These are phyloP conservation scores for Diaporthe longicolla DNA, from an alignment of 2,329 filamentous ascomycete species.

Conservation along the genomic window DNA sequence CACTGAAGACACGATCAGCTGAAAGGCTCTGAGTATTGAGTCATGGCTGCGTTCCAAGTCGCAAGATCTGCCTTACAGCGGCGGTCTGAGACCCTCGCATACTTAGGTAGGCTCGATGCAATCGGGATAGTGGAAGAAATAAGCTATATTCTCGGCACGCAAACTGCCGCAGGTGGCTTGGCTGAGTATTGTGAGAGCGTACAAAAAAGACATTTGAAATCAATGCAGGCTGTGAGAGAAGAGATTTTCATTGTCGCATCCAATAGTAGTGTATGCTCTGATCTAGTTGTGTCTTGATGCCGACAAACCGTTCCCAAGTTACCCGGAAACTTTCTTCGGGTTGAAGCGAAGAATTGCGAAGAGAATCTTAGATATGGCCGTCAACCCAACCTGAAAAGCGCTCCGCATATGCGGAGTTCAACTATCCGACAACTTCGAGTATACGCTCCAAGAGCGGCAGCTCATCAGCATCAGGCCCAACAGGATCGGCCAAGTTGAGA, in stretches of 20 bases:
- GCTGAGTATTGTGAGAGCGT: too few species aligned
- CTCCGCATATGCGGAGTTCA: too few species aligned
- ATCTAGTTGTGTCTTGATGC: neutral
- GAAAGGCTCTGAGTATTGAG: neutral
- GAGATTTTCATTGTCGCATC: neutral
- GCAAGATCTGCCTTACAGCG: neutral
- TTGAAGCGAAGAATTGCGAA: too few species aligned
- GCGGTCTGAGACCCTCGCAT: neutral
- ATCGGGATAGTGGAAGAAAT: neutral
- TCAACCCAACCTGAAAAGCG: too few species aligned
- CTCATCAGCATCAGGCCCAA: conserved; percentile 1
- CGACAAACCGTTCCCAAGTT: neutral
- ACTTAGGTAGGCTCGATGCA: neutral
- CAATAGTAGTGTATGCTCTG: too few species aligned
- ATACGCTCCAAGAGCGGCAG: neutral
- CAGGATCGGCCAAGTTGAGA: conserved; percentile 1
- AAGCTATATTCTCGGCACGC: too few species aligned
- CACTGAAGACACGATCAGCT: neutral
- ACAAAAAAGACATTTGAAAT: neutral
- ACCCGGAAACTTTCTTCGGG: neutral
- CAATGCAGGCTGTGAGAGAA: neutral
- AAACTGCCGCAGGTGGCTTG: too few species aligned
- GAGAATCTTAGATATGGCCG: fast-evolving
- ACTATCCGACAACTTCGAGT: neutral
- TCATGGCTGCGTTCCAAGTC: neutral